Evolutionary conservation across 1,139 yeast species (phyloP), one percentile per base, ranked within the genome.

Genomic region (Scheffersomyces insectosa): DNA sequence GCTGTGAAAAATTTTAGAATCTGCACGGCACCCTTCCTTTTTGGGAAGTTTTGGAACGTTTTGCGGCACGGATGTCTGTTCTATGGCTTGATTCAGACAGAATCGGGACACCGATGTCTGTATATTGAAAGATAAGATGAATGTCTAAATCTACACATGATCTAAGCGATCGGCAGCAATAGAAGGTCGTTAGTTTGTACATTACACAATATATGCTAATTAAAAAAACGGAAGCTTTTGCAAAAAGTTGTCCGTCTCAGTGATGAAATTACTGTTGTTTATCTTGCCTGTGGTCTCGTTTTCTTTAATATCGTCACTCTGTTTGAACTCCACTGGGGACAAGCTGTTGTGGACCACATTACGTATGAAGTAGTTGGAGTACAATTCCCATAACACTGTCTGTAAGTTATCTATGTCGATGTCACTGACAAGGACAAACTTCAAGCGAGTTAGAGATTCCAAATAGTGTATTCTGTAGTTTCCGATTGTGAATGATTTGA

Each of bases 381-480:
- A 89, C 33, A 93, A 75, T 51, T 83, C 83, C 59, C 80, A 79
- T 44, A 91, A 68, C 11, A 80, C 82, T 10, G 68, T 68, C 52
- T 82, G 80, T 48, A 88, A 65, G 50, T 83, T 79, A 45, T 83
- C 87, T 33, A 82, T 77, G 9, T 62, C 65, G 35, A 83, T 77
- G 62, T 89, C 97, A 9, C 93, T 83, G 16, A 90, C 64, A 37
- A 91, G 60, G 28, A 87, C 83, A 55, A 93, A 83, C 62, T 88
- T 83, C 46, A 90, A 68, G 33, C 88, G 90, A 1, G 93, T 77
- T 3, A 91, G 81, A 1, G 96, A 83, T 59, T 90, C 97, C 56
- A 76, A 78, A 53, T 80, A 83, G 59, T 93, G 98, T 30, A 89
- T 80, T 49, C 91, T 75, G 63, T 84, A 90, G 47, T 78, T 77